Evolutionary conservation across 2,329 filamentous ascomycete genomes (phyloP), one percentile per base, ranked within the genome.

Genomic region (Dactylellina leptospora): DNA sequence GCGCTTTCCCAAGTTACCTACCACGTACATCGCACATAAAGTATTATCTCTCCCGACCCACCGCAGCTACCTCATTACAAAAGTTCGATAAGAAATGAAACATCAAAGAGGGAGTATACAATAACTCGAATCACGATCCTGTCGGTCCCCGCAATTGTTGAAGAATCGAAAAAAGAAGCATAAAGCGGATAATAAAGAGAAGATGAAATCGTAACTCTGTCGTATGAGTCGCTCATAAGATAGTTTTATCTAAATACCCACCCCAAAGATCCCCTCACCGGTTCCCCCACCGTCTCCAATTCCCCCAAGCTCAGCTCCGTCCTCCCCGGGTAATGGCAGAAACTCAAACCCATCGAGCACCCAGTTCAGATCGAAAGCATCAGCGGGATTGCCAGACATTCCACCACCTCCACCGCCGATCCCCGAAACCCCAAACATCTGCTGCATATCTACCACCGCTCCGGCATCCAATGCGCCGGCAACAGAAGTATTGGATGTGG

Each of bases 341-440:
- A 70, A 74, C 38, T 69, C 71, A 38, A 61, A 74, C 23, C 62
- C 62, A 28, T 70, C 62, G 9, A 74, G 63, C 8, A 74, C 63
- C 62, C 62, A 70, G 22, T 62, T 63, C 56, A 70, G 30, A 59
- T 70, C 64, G 42, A 74, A 72, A 1, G 68, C 59, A 18, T 72
- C 68, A 9, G 45, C 51, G 8, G 36, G 44, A 40, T 33, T 45
- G 11, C 38, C 51, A 2, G 27, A 51, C 22, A 60, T 53, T 13
- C 54, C 62, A 4, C 27, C 25, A 5, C 53, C 27, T 13, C 54
- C 62, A 4, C 27, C 25, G 8, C 53, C 27, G 8, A 63, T 64
- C 10, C 51, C 59, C 1, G 28, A 9, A 9, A 72, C 59, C 6
- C 68, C 68, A 33, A 72, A 72, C 47, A 72, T 59, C 27, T 72